Percentiles rank a stretch among this genome's conserved stretches.
These are phyloP conservation scores for Vanrija pseudolonga DNA, from an alignment of 1,284 basidiomycete genomes.

Conservation along the genomic window DNA sequence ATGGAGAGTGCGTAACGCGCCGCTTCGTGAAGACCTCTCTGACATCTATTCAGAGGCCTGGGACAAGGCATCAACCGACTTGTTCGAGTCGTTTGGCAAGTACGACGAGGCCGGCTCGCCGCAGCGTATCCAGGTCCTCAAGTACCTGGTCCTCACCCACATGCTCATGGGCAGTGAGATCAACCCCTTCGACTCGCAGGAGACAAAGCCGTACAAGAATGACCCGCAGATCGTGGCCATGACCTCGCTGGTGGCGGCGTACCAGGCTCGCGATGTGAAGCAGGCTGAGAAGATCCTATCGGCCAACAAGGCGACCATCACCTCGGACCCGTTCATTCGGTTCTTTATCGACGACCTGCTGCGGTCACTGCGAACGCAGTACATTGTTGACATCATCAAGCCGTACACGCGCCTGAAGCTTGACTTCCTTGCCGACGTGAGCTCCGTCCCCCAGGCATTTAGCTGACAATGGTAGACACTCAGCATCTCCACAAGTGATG, in stretches of 20 bases:
- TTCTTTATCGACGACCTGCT: conserved; percentile 93
- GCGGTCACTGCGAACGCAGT: conserved; percentile 87
- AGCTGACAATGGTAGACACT: conserved; percentile 64
- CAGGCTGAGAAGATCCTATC: conserved; percentile 85
- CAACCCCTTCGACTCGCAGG: conserved; percentile 98
- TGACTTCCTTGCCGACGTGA: conserved; percentile 80
- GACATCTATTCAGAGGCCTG: conserved; percentile 67
- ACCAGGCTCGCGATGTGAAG: conserved; percentile 93
- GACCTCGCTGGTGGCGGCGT: conserved; percentile 94
- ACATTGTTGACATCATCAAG: conserved; percentile 95
- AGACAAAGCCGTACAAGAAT: conserved; percentile 98
- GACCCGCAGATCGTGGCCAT: conserved; percentile 96
- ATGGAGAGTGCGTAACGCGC: conserved; percentile 71
- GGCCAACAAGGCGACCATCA: conserved; percentile 92
- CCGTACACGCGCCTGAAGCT: conserved; percentile 92
- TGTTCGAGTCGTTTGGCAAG: conserved; percentile 97
- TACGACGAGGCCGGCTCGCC: conserved; percentile 98
- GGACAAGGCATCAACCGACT: conserved; percentile 93
- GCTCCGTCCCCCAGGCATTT: conserved; percentile 6
- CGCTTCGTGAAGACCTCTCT: background rate
- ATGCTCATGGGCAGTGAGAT: conserved; percentile 98
- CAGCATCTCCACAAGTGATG: conserved; percentile 79
- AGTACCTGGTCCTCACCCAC: conserved; percentile 95
- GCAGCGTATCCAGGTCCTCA: conserved; percentile 94
- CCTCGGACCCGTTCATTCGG: conserved; percentile 89